These are phyloP conservation scores for Plasmodium falciparum DNA, from an alignment of 169 alveolate genomes.

Conservation along the genomic window DNA sequence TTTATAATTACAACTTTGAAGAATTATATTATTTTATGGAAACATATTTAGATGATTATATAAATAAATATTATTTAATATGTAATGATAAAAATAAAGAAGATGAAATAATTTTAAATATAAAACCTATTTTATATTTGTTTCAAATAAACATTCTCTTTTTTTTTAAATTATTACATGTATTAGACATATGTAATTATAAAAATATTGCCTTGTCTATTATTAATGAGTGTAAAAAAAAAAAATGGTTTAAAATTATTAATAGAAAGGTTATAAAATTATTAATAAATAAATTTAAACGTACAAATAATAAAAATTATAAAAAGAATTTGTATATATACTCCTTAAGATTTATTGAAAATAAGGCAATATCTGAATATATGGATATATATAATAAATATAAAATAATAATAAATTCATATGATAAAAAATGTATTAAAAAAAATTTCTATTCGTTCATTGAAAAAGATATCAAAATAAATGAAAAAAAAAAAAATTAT, in stretches of 20 bases:
- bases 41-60: conserved; percentile 14
- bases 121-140: conserved; percentile 15
- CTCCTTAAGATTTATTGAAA: no score
- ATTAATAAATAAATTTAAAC: conserved; percentile 1
- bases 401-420: conserved; percentile 22
- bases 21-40: conserved; percentile 19
- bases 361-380: conserved; percentile 4
- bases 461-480: no score
- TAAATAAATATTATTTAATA: not conserved
- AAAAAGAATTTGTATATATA: not conserved
- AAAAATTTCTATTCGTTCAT: no score
- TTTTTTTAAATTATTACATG: conserved; percentile 14
- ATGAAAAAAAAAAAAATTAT: not conserved
- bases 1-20: conserved; percentile 36
- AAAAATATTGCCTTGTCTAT: not conserved
- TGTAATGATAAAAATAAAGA: not conserved
- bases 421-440: conserved; percentile 15
- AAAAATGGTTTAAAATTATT: no score
- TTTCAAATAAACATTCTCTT: conserved; percentile 21
- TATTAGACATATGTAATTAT: conserved; percentile 9
- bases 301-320: not conserved
- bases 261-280: not conserved
- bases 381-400: conserved; percentile 19
- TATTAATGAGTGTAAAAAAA: not conserved
- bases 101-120: not conserved